Base-by-base conservation (phyloP, 495 filamentous ascomycete species). In the Lophiotrema nucula region DNA sequence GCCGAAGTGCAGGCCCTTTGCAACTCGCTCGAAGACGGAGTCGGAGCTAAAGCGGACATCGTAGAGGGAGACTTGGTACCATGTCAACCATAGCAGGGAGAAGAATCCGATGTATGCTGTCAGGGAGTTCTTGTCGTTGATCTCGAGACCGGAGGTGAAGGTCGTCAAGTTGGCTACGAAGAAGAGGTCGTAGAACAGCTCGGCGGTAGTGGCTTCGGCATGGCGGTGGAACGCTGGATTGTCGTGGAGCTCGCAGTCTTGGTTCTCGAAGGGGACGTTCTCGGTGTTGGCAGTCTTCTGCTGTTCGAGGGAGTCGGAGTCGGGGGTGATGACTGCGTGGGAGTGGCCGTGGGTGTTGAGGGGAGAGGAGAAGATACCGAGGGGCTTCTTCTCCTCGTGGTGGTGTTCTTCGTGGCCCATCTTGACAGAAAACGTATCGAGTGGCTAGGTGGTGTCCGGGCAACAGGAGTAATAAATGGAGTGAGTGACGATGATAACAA, bases 41-140 rank as follows among this genome's bases (percentile, higher is more conserved):
- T 89, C 86, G 50, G 77, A 70, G 12, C 79, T 80, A 70, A 88
- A 88, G 0, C 86, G 83, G 27, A 88, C 78, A 63, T 89, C 86
- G 68, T 82, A 83, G 19, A 88, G 75, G 12, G 80, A 81, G 24
- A 84, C 81, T 69, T 87, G 82, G 25, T 85, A 73, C 86, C 86
- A 89, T 31, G 84, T 87, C 50, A 84, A 82, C 86, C 86, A 89
- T 12, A 89, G 76, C 41, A 88, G 75, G 31, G 76, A 75, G 50
- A 87, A 83, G 64, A 87, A 87, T 37, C 81, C 83, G 44, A 85
- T 74, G 56, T 85, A 87, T 24, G 77, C 69, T 10, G 69, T 67
- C 24, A 81, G 60, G 25, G 51, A 38, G 15, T 56, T 41, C 1
- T 27, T 22, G 38, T 72, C 71, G 51, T 73, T 77, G 64, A 70